Percentiles rank a stretch among this genome's conserved stretches.
These are phyloP conservation scores for Tetragonia tetragonoides DNA, from an alignment of 148 eudicot genomes.

Conservation along the genomic window DNA sequence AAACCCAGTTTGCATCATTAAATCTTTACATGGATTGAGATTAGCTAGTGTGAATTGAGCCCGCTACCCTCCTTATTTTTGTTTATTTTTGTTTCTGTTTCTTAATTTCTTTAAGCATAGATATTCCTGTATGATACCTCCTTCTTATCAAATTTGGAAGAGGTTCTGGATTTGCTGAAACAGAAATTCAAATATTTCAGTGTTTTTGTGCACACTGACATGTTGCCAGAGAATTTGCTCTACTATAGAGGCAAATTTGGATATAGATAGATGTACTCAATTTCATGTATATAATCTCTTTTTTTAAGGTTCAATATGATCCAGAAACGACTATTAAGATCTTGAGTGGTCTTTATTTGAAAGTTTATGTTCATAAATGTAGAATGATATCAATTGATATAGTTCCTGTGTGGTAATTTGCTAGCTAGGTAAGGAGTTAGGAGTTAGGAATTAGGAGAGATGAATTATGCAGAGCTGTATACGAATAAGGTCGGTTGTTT, in stretches of 20 bases:
- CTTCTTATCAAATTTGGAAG: constrained; percentile 26
- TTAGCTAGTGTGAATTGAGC: constrained; percentile 25
- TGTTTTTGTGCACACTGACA: constrained; percentile 17
- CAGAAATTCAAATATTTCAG: constrained; percentile 4
- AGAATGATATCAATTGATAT: background rate
- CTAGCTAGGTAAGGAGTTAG: too few species aligned
- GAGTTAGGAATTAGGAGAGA: too few species aligned
- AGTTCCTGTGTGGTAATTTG: background rate
- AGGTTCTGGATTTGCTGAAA: constrained; percentile 23
- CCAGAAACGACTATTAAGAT: background rate
- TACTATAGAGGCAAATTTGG: constrained; percentile 1
- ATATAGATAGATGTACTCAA: background rate
- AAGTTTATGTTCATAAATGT: too few species aligned
- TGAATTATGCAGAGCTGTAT: too few species aligned
- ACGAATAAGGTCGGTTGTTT: too few species aligned
- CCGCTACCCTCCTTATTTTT: background rate
- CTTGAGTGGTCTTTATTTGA: too few species aligned
- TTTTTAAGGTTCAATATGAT: background rate
- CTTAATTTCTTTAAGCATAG: constrained; percentile 14
- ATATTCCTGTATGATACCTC: constrained; percentile 24
- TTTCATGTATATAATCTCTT: constrained; percentile 10
- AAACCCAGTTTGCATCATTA: constrained; percentile 25
- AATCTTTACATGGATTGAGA: constrained; percentile 6
- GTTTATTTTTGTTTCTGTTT: constrained; percentile 4
- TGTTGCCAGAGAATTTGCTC: constrained; percentile 15